A percentile compares a stretch with the other conserved stretches of the same genome.
These are phyloP conservation scores for Lolium multiflorum DNA, from an alignment of 176 grass and related monocot genomes.

Conservation along the genomic window DNA sequence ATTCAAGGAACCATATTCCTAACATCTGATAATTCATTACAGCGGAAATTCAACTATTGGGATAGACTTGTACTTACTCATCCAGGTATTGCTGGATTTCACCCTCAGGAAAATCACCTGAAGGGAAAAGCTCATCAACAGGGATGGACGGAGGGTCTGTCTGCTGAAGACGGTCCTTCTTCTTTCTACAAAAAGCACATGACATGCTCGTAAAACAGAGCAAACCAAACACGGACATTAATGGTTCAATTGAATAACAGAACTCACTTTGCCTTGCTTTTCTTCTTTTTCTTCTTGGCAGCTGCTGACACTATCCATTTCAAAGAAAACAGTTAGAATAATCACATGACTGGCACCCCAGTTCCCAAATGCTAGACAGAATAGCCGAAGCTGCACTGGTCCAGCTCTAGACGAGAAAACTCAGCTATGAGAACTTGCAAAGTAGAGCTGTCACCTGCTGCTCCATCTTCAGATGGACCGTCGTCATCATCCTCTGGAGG, in stretches of 20 bases:
- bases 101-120: slow-evolving; percentile 81
- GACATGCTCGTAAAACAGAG: slow-evolving; percentile 17
- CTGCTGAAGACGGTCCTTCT: slow-evolving; percentile 79
- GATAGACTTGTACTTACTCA: slow-evolving; percentile 60
- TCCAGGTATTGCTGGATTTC: slow-evolving; percentile 89
- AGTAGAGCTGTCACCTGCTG: slow-evolving; percentile 47
- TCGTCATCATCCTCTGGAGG: slow-evolving; percentile 59
- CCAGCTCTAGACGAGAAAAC: background rate
- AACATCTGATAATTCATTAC: slow-evolving; percentile 13
- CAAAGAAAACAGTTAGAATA: slow-evolving; percentile 30
- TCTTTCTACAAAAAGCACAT: slow-evolving; percentile 60
- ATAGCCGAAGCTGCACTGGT: slow-evolving; percentile 4
- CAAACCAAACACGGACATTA: slow-evolving; percentile 29
- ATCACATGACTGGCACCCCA: slow-evolving; percentile 5
- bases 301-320: slow-evolving; percentile 42
- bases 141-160: slow-evolving; percentile 88
- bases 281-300: slow-evolving; percentile 89
- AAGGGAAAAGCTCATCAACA: slow-evolving; percentile 86
- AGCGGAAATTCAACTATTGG: background rate
- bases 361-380: slow-evolving; percentile 16
- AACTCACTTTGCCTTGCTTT: slow-evolving; percentile 74
- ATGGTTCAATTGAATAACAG: slow-evolving; percentile 21
- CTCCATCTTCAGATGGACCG: slow-evolving; percentile 59
- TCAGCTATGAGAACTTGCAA: background rate
- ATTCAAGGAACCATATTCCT: background rate